Conservation (phyloP, 2,329 filamentous ascomycete species). For the Fusarium palustre region DNA sequence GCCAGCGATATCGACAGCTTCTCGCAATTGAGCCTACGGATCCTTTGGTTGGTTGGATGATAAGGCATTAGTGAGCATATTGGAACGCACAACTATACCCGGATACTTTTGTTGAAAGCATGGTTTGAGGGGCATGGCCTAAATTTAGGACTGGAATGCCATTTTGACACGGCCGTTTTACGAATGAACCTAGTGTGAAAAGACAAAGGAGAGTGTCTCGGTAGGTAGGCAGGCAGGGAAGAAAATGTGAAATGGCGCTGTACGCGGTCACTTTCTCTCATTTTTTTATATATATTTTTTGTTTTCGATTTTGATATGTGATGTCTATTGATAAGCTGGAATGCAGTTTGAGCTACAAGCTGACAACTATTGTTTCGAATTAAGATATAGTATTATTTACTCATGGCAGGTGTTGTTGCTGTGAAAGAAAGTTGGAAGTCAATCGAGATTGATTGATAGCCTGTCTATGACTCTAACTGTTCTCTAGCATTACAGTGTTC, state of each 20-base stretch:
- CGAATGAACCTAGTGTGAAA: slow-evolving; percentile 43
- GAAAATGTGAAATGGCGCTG: slow-evolving; percentile 36
- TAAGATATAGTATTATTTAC: neutral
- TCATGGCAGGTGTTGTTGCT: neutral
- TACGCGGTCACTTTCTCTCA: slow-evolving; percentile 20
- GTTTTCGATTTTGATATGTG: slow-evolving; percentile 5
- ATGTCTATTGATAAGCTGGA: neutral
- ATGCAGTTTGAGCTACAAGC: neutral
- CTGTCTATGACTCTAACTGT: slow-evolving; percentile 11
- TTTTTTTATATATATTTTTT: too few species aligned
- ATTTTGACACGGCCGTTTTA: slow-evolving; percentile 48
- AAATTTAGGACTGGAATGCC: slow-evolving; percentile 35
- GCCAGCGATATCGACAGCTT: slow-evolving; percentile 42
- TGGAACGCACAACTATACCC: slow-evolving; percentile 49
- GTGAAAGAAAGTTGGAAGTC: neutral
- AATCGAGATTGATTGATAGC: neutral
- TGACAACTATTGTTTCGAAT: neutral
- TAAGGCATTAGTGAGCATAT: slow-evolving; percentile 46
- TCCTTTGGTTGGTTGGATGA: slow-evolving; percentile 46
- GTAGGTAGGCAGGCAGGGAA: slow-evolving; percentile 12
- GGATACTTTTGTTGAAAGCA: slow-evolving; percentile 44
- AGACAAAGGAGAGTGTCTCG: slow-evolving; percentile 27
- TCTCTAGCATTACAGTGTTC: neutral
- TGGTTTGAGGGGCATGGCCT: slow-evolving; percentile 43
- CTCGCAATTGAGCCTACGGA: slow-evolving; percentile 43